A percentile compares a stretch with the other conserved stretches of the same genome.
Evolutionary conservation across 306 rosid genomes (phyloP).

Genomic region (Macrotyloma uniflorum): DNA sequence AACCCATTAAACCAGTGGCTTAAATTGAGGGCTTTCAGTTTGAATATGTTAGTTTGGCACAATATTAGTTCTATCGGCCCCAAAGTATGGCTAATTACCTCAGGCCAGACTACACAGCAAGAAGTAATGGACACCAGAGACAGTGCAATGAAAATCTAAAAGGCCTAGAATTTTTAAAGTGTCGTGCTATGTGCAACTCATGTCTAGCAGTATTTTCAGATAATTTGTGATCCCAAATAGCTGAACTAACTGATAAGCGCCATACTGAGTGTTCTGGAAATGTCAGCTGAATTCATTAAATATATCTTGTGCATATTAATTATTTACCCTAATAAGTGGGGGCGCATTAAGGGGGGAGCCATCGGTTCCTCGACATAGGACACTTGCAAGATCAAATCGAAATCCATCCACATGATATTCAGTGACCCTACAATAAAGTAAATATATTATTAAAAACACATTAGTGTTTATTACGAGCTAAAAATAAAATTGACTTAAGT

Average conservation of each 20-base stretch:
- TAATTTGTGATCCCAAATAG: slow-evolving; percentile 20
- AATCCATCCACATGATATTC: slow-evolving; percentile 98
- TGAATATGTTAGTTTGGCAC: slow-evolving; percentile 12
- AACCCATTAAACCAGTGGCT: slow-evolving; percentile 1
- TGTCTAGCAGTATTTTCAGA: background rate
- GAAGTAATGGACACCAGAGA: slow-evolving; percentile 23
- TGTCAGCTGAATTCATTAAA: background rate
- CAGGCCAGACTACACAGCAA: background rate
- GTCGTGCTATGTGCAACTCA: background rate
- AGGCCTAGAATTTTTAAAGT: background rate
- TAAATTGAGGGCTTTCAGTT: background rate
- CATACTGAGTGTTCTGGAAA: slow-evolving; percentile 19
- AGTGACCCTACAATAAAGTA: slow-evolving; percentile 65
- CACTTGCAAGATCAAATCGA: slow-evolving; percentile 96
- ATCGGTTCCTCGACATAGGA: slow-evolving; percentile 86
- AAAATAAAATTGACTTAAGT: background rate
- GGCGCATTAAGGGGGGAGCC: slow-evolving; percentile 88
- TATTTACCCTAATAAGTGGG: slow-evolving; percentile 74
- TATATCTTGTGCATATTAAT: slow-evolving; percentile 18
- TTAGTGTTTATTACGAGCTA: slow-evolving; percentile 3
- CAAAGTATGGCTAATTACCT: background rate
- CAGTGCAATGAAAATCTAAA: slow-evolving; percentile 6
- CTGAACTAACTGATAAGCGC: slow-evolving; percentile 5
- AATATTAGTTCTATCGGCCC: background rate
- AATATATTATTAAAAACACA: slow-evolving; percentile 31